These are phyloP conservation scores for Barnettozyma sucrosica DNA, from an alignment of 805 yeast genomes.

Conservation along the genomic window DNA sequence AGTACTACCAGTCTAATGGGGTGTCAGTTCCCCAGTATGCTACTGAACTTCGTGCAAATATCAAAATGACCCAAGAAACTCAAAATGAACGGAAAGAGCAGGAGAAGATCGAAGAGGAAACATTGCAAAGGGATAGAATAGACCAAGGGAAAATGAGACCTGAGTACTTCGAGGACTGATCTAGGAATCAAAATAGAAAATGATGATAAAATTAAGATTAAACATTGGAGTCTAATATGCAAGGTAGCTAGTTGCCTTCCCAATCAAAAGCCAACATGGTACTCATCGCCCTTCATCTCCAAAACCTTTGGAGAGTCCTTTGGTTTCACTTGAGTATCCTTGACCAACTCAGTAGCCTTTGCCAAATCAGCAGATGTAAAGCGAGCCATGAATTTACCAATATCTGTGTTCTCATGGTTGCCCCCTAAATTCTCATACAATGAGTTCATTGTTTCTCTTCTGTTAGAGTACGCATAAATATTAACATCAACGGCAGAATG, in stretches of 20 bases:
- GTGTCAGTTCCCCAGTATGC: constrained; percentile 14
- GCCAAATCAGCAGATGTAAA: constrained; percentile 42
- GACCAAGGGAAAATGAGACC: neutral
- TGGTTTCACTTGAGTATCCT: constrained; percentile 41
- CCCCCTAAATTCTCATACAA: constrained; percentile 54
- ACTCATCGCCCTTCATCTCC: constrained; percentile 8
- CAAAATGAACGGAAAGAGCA: constrained; percentile 9
- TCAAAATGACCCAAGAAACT: constrained; percentile 2
- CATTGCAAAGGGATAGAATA: neutral
- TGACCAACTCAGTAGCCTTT: constrained; percentile 43
- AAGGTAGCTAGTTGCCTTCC: neutral
- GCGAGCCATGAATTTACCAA: constrained; percentile 67
- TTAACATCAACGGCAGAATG: constrained; percentile 96
- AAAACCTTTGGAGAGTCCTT: neutral
- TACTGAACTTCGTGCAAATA: neutral
- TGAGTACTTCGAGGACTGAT: neutral
- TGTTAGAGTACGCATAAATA: constrained; percentile 74
- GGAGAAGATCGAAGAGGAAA: constrained; percentile 8
- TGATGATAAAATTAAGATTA: neutral
- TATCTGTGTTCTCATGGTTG: constrained; percentile 80
- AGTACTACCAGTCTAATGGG: constrained; percentile 39
- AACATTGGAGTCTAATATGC: neutral
- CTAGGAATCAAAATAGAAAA: neutral
- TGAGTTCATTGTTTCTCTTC: constrained; percentile 34
- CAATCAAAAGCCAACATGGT: constrained; percentile 2